A percentile compares a stretch with the other conserved stretches of the same genome.
phyloP scores from a whole-genome alignment of 2,329 filamentous ascomycete species.

The Fusarium sp. region DNA sequence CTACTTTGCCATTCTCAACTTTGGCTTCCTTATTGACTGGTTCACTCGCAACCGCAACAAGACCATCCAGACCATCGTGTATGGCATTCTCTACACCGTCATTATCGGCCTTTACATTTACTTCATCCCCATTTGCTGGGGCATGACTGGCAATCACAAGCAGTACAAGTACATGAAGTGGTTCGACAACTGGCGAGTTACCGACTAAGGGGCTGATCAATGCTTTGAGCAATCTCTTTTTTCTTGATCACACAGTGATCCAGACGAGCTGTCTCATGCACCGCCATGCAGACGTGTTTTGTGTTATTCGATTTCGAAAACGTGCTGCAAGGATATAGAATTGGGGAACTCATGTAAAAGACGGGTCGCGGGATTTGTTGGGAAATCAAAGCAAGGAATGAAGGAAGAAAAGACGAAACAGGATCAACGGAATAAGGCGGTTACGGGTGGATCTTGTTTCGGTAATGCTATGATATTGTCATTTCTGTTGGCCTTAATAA shows the following conservation, averaged over 20 bases:
- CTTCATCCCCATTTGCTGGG: slow-evolving; percentile 95
- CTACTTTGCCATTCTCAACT: slow-evolving; percentile 92
- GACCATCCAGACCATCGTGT: slow-evolving; percentile 73
- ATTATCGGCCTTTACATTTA: slow-evolving; percentile 86
- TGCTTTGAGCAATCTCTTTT: slow-evolving; percentile 10
- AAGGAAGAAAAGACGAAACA: slow-evolving; percentile 35
- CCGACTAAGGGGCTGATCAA: slow-evolving; percentile 58
- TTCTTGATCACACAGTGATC: slow-evolving; percentile 22
- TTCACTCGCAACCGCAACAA: slow-evolving; percentile 73
- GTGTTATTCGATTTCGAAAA: slow-evolving; percentile 25
- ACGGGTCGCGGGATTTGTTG: slow-evolving; percentile 28
- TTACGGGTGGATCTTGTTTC: slow-evolving; percentile 37
- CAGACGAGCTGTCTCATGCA: slow-evolving; percentile 23
- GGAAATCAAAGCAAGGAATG: slow-evolving; percentile 30
- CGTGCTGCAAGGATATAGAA: slow-evolving; percentile 32
- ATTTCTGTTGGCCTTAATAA: slow-evolving; percentile 30
- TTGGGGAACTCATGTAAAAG: slow-evolving; percentile 33
- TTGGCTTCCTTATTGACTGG: slow-evolving; percentile 92
- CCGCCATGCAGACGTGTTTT: slow-evolving; percentile 17
- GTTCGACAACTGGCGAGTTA: slow-evolving; percentile 87
- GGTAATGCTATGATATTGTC: slow-evolving; percentile 44
- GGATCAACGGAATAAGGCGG: slow-evolving; percentile 33
- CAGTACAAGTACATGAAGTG: slow-evolving; percentile 94
- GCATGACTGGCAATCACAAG: slow-evolving; percentile 86
- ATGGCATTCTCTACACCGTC: slow-evolving; percentile 75